These are phyloP conservation scores for Phallus indusiatus DNA, from an alignment of 768 basidiomycete species.

Conservation along the genomic window DNA sequence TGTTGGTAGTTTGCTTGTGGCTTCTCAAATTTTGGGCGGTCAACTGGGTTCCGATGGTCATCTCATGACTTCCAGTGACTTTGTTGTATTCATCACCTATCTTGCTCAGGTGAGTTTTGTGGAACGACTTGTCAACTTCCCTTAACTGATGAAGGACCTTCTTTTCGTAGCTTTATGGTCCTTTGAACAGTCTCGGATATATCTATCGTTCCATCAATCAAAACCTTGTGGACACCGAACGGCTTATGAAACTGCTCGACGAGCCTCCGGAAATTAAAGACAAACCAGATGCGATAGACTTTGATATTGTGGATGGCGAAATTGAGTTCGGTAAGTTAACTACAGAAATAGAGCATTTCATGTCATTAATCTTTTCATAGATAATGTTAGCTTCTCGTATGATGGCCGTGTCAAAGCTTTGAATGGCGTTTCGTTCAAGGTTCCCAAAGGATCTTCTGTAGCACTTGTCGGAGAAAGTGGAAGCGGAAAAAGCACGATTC, in stretches of 20 bases:
- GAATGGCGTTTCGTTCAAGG: conserved; percentile 74
- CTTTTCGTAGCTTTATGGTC: conserved; percentile 48
- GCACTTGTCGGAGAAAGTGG: conserved; percentile 85
- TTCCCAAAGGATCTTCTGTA: conserved; percentile 79
- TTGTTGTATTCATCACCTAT: conserved; percentile 77
- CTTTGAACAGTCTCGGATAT: conserved; percentile 68
- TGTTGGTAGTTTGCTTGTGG: conserved; percentile 73
- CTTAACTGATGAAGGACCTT: conserved; percentile 7
- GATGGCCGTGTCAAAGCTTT: conserved; percentile 62
- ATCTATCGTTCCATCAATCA: conserved; percentile 72
- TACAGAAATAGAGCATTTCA: neutral
- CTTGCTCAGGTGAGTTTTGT: conserved; percentile 52
- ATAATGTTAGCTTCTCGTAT: conserved; percentile 84
- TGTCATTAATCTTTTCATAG: conserved; percentile 24
- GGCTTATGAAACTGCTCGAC: conserved; percentile 67
- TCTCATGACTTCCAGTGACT: conserved; percentile 32
- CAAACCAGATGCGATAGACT: conserved; percentile 61
- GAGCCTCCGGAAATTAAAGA: conserved; percentile 83
- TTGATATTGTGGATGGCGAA: conserved; percentile 63
- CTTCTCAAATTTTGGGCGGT: conserved; percentile 50
- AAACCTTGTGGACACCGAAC: conserved; percentile 75
- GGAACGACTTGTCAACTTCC: neutral
- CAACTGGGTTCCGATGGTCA: conserved; percentile 27
- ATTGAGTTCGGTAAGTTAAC: conserved; percentile 72
- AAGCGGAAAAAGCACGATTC: conserved; percentile 72